Base-by-base conservation (phyloP, 106 monocot genomes). In the Vanilla planifolia region DNA sequence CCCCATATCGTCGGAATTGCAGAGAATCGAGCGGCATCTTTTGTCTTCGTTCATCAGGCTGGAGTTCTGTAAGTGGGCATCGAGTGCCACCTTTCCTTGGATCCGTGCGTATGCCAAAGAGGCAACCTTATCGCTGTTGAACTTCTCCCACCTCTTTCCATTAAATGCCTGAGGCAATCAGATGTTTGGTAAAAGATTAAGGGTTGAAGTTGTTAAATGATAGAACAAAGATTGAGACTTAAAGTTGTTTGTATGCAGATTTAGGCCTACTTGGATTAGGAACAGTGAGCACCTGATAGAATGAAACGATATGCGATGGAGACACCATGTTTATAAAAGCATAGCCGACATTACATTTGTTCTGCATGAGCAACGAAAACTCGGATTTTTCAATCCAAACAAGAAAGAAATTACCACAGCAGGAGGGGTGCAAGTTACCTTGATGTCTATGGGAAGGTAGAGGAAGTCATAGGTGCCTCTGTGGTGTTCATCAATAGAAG, bases 291-390 rank as follows among this genome's bases (percentile, higher is more conserved):
- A 91, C 90, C 90, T 92, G 69, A 53, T 81, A 84, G 55, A 92
- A 92, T 42, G 87, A 63, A 35, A 86, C 56, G 39, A 92, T 84
- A 52, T 84, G 79, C 32, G 61, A 58, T 44, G 87, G 70, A 62
- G 84, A 80, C 44, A 71, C 73, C 92, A 92, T 81, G 33, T 92
- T 92, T 47, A 92, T 78, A 57, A 92, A 92, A 44, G 92, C 92
- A 69, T 92, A 92, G 10, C 92, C 92, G 42, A 92, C 83, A 59
- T 92, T 92, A 64, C 92, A 92, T 42, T 87, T 87, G 65, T 92
- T 92, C 92, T 92, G 84, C 77, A 69, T 6, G 39, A 35, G 20
- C 21, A 36, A 20, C 35, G 19, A 57, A 36, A 8, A 22, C 2
- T 61, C 25, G 22, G 45, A 6, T 24, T 35, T 22, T 9, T 28